Base-by-base conservation (phyloP, 2,329 filamentous ascomycete genomes). In the Chrysoporthe puriensis region DNA sequence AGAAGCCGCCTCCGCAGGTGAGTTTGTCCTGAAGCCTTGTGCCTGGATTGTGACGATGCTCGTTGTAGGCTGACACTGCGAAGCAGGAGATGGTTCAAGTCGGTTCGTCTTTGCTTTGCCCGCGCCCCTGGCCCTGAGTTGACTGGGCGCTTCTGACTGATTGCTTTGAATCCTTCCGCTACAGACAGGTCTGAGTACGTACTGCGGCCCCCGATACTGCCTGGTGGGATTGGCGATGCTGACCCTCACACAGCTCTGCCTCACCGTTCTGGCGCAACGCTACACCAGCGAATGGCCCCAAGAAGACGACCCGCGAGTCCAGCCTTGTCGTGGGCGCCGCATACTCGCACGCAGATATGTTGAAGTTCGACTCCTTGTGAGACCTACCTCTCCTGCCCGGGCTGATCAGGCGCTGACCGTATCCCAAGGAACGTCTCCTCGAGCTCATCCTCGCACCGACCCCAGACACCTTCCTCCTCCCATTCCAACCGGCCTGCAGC, bases 81-180 rank as follows among this genome's bases (percentile, higher is more conserved):
- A 74, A 82, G 77, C 84, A 98, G 93, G 96, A 99, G 86, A 99
- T 99, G 96, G 93, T 97, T 74, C 95, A 99, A 91, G 94, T 99
- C 85, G 95, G 96, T 98, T 61, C 42, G 59, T 61, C 59, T 61
- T 90, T 76, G 85, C 84, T 56, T 58, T 62, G 44, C 43, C 68
- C 65, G 3, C 46, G 13, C 3, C 32, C 26, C 26, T 54, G 21
- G 61, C 57, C 58, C 42, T 63, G 67, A 26, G n/a, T 61, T 40
- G 63, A 26, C 66, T 59, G 54, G 62, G 75, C 72, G 73, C 64
- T 73, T 72, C 73, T 74, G 73, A 48, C 74, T 73, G 73, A 75
- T 75, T 59, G 34, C 50, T 63, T 50, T 66, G 72, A 66, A 16
- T 42, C 14, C 6, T 66, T 73, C 66, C 71, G 64, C 62, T 64